Base-by-base conservation (phyloP, 2,329 filamentous ascomycete species). In the Aureobasidium musti region DNA sequence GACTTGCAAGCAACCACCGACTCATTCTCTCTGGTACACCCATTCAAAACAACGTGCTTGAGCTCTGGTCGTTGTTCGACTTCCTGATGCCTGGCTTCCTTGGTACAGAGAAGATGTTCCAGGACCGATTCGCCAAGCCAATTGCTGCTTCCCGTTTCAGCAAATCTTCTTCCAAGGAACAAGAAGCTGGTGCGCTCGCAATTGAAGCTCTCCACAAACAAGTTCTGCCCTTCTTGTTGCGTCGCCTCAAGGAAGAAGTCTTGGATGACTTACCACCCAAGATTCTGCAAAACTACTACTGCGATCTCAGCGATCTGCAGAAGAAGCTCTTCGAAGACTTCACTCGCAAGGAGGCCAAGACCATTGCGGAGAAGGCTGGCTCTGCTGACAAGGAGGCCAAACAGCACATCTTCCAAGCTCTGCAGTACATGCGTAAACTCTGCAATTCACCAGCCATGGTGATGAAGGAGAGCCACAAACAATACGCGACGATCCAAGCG, bases 141-240 rank as follows among this genome's bases (percentile, higher is more conserved):
- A 97, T 97, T 72, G 91, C 94, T 1, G 93, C 93, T 4, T 97
- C 92, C 74, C 90, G 96, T 23, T 97, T 93, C 76, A 94, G 91
- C 78, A 99, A 98, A 77, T 96, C 95, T 1, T 98, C 94, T 1
- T 97, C 95, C 0, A 98, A 97, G 75, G 95, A 99, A 76, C 96
- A 99, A 79, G 95, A 99, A 81, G 92, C 92, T 3, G 95, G 96
- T 64, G 96, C 96, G 1, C 82, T 99, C 30, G 95, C 95, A 0
- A 97, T 99, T 66, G 95, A 99, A 78, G 95, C 95, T n/a, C 82
- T 99, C 26, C 95, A 99, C 80, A 99, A 99, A 77, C 95, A 99
- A 76, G 96, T 99, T 1, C 82, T 99, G 39, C 95, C 95, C 1
- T 99, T 99, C 88, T 83, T 99, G 69, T 86, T 99, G 45, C 91